phyloP scores from a whole-genome alignment of 768 basidiomycete genomes.

The Floccularia luteovirens region DNA sequence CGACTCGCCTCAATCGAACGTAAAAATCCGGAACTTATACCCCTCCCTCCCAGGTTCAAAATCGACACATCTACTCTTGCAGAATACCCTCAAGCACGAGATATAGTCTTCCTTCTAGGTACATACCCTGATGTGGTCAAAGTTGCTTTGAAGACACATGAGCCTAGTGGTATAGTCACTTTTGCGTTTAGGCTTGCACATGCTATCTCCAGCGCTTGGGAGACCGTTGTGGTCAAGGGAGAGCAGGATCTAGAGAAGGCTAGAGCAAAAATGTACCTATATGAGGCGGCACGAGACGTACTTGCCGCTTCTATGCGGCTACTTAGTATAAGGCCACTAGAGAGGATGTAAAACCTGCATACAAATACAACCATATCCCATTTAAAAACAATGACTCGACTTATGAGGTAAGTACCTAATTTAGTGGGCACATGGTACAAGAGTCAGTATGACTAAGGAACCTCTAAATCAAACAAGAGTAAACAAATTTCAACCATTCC shows the following conservation, averaged over 20 bases:
- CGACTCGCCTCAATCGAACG: slow-evolving; percentile 83
- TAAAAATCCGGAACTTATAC: slow-evolving; percentile 80
- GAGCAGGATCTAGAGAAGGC: slow-evolving; percentile 74
- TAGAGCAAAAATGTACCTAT: slow-evolving; percentile 81
- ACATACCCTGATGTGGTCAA: slow-evolving; percentile 88
- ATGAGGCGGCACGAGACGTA: slow-evolving; percentile 85
- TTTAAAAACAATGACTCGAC: no score
- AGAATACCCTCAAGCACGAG: slow-evolving; percentile 64
- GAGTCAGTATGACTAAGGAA: no score
- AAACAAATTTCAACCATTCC: no score
- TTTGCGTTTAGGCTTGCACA: slow-evolving; percentile 85
- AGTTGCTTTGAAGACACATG: slow-evolving; percentile 75
- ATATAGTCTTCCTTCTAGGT: slow-evolving; percentile 77
- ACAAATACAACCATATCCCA: no score
- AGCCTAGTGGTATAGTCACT: slow-evolving; percentile 88
- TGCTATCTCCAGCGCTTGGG: slow-evolving; percentile 90
- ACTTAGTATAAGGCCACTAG: slow-evolving; percentile 82
- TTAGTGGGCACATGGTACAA: no score
- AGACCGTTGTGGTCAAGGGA: slow-evolving; percentile 79
- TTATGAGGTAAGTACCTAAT: no score
- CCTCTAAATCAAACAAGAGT: no score
- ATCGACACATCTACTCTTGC: slow-evolving; percentile 62
- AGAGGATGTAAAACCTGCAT: slow-evolving; percentile 95
- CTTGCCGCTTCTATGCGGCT: slow-evolving; percentile 80
- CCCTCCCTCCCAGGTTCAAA: slow-evolving; percentile 58